Base-by-base conservation (phyloP, 2,329 filamentous ascomycete genomes). In the Eutypa lata region DNA sequence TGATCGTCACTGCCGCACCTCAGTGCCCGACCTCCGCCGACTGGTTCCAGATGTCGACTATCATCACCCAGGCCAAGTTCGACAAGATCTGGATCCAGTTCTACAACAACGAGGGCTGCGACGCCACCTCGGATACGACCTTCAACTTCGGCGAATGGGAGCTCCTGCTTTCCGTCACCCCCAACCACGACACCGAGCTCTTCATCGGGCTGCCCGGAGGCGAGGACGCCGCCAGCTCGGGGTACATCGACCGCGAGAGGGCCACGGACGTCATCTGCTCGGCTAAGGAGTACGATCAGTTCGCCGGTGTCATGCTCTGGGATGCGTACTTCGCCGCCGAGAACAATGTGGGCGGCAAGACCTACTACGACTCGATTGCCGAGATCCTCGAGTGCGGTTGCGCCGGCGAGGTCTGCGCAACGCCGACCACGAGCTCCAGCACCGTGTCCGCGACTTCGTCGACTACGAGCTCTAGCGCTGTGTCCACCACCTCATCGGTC, bases 31-130 rank as follows among this genome's bases (percentile, higher is more conserved):
- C 71, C 19, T 48, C 51, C 3, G 53, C 68, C 5, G 45, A 69
- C 2, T 73, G 72, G 50, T 66, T 80, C 26, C 60, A 73, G 53
- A 75, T 82, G 62, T 71, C 71, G 45, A 56, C 61, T 1, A 74
- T 82, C 38, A 65, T 76, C 19, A 58, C 70, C 24, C 48, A 64
- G 28, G 63, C 69, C 38, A 35, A 54, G 22, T 65, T 65, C 28
- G 72, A 75, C 24, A 68, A 71, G 14, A 64, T 76, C 40, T 77
- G 75, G 61, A 63, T 79, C 48, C 76, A 78, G 65, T 79, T 78
- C 64, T 79, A 77, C 67, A 77, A 78, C 68, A 78, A 78, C 61
- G 58, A 60, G 0, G 57, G 47, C 19, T 77, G 74, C 59, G 69
- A 73, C 44, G 63, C 67, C 24, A 60, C 65, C 43, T 46, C 55